Base-by-base conservation (phyloP, 2,329 filamentous ascomycete species). In the Verticillium longisporum region DNA sequence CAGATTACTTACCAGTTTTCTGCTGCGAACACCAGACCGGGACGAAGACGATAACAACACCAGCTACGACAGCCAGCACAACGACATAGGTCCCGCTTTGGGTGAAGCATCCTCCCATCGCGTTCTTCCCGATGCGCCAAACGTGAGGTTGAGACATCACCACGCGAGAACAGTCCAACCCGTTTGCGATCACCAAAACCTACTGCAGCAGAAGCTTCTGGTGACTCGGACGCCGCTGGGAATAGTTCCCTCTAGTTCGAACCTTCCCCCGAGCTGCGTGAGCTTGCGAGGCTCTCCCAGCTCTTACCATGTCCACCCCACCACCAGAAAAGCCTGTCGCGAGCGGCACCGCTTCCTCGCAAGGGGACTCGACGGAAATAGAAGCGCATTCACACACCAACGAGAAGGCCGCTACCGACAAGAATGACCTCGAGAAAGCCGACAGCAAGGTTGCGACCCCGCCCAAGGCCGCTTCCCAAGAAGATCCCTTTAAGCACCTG, bases 401-500 rank as follows among this genome's bases (percentile, higher is more conserved):
- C 57, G 65, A 64, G 53, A 65, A 65, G 54, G 34, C 60, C 2
- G 33, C n/a, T 32, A 59, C 67, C 6, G 65, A 66, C 36, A 67
- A 66, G 56, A 34, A 64, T 26, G 66, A 68, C 21, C 66, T 80
- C 41, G 68, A 73, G 61, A 80, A 79, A 69, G 73, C 73, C 62
- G 79, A 82, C 64, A 79, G 78, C 56, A 75, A 76, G 58, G 72
- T 76, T n/a, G n/a, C 7, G 32, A 26, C 41, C 31, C 21, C 56
- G 18, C 67, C 68, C 55, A 68, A 71, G 11, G 71, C 75, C 18
- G 77, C 79, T 50, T 69, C 77, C 3, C 78, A 83, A 59, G 77
- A 80, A 34, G 83, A 86, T 67, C 77, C 83, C 3, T 87, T 85
- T 69, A 77, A 77, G 32, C 84, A 91, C 70, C 78, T 93, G 3